Conservation (phyloP, 176 grass and related monocot genomes). For the Echinochloa phyllopogon region DNA sequence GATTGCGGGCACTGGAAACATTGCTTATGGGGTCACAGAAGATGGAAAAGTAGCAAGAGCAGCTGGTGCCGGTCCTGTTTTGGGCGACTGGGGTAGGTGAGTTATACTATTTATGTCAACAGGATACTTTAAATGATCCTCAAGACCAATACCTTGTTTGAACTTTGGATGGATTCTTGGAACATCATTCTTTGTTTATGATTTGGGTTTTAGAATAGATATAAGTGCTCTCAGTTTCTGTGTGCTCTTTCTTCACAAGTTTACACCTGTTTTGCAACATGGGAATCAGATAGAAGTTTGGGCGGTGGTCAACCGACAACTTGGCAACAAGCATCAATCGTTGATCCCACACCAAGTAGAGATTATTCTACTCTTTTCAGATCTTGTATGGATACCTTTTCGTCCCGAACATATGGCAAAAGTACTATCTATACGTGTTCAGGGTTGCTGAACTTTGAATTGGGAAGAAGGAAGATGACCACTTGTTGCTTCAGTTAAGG, state of each 20-base stretch:
- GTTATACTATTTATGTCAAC: slow-evolving; percentile 21
- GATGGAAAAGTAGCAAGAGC: slow-evolving; percentile 93
- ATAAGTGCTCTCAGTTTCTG: slow-evolving; percentile 5
- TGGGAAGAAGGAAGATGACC: background rate
- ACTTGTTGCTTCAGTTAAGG: background rate
- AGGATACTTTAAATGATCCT: background rate
- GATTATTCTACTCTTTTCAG: background rate
- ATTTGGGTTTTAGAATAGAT: slow-evolving; percentile 11
- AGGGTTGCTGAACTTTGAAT: background rate
- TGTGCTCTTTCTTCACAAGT: background rate
- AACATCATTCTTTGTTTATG: slow-evolving; percentile 1
- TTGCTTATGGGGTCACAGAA: slow-evolving; percentile 94
- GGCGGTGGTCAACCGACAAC: background rate
- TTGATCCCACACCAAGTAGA: background rate
- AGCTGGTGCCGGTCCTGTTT: slow-evolving; percentile 92
- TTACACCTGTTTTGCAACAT: slow-evolving; percentile 28
- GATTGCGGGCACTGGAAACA: slow-evolving; percentile 93
- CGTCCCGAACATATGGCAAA: background rate
- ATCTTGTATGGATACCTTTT: slow-evolving; percentile 11
- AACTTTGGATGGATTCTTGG: slow-evolving; percentile 15
- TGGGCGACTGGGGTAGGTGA: slow-evolving; percentile 98
- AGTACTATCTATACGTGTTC: background rate
- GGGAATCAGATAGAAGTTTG: background rate
- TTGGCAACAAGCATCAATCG: background rate
- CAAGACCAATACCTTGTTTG: background rate